Evolutionary conservation across 164 flowering plant species (phyloP), one percentile per base, ranked within the genome.

Genomic region (Stephania yunnanensis): DNA sequence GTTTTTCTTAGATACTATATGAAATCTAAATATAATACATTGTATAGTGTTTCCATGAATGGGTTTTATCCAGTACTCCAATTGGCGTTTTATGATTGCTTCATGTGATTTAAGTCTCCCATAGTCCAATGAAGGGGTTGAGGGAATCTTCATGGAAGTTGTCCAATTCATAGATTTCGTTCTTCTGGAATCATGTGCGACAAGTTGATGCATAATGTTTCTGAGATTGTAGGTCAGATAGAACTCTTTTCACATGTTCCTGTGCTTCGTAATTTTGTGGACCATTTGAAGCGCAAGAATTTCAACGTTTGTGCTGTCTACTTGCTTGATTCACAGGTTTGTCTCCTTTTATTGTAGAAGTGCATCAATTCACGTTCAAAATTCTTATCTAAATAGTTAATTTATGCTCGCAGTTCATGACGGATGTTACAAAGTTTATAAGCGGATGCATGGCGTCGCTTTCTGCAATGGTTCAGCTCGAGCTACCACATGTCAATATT

Each of bases 401-500:
- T 77, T 61, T 61, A 15, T 12, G 11, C 72, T 7, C 77, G 63
- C 69, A 92, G 99, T 95, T 95, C 82, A 87, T 93, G 74, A 91
- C 95, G n/a, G 99, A 95, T 88, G 96, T 93, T 66, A 91, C 97
- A 77, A 95, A 93, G 85, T 95, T 91, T 78, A 93, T 95, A 25
- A 93, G 98, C 86, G 98, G 98, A 46, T 95, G 98, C 80, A 91
- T 93, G 99, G 86, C 98, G 20, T 93, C 97, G 61, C 98, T 95
- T 75, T 91, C 99, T 77, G 98, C 99, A 31, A 95, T 93, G 97
- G 79, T 95, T 71, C 97, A 95, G 78, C 97, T 95, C 73, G 99
- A 95, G 80, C 77, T 95, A 44, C 98, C 98, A 11, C 97, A 93
- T 86, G 88, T 95, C 75, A 93, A 92, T 79, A 89, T 95, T 73